These are phyloP conservation scores for Phialemonium atrogriseum DNA, from an alignment of 2,329 filamentous ascomycete species.

Conservation along the genomic window DNA sequence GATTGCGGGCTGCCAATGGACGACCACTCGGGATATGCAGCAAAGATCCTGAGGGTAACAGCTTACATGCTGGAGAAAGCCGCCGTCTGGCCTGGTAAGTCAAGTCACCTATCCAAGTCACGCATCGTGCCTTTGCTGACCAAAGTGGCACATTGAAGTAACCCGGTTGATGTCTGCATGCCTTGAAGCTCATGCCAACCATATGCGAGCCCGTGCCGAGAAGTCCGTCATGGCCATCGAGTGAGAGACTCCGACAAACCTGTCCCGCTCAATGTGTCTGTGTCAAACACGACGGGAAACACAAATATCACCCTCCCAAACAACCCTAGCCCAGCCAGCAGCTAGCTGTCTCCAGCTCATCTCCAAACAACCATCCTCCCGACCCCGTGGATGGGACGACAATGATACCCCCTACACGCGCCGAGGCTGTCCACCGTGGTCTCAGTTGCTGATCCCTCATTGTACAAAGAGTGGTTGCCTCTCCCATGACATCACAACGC, in stretches of 20 bases:
- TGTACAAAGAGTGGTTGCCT: neutral
- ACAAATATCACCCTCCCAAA: too few relatives aligned
- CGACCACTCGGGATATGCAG: conserved; percentile 67
- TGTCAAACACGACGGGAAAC: too few relatives aligned
- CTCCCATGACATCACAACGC: neutral
- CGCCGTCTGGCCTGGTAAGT: conserved; percentile 80
- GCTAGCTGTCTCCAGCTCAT: too few relatives aligned
- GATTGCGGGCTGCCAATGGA: conserved; percentile 34
- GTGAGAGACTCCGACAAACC: conserved; percentile 16
- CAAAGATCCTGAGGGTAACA: conserved; percentile 75
- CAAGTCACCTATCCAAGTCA: too few relatives aligned
- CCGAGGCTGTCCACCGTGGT: neutral
- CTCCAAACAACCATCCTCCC: too few relatives aligned
- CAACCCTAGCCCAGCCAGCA: too few relatives aligned
- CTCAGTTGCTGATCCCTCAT: neutral
- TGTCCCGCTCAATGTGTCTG: too few relatives aligned
- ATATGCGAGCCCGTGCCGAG: conserved; percentile 43
- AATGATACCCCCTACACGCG: conserved; percentile 3
- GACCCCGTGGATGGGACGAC: conserved; percentile 2
- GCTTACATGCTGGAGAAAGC: conserved; percentile 83
- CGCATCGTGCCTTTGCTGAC: too few relatives aligned
- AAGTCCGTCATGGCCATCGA: conserved; percentile 38
- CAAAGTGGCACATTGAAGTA: conserved; percentile 21
- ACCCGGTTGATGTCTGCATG: conserved; percentile 47
- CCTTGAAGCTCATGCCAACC: conserved; percentile 44